A percentile compares a stretch with the other conserved stretches of the same genome.
Conservation (phyloP, 2,329 filamentous ascomycete species). For the Corinectria fuckeliana region DNA sequence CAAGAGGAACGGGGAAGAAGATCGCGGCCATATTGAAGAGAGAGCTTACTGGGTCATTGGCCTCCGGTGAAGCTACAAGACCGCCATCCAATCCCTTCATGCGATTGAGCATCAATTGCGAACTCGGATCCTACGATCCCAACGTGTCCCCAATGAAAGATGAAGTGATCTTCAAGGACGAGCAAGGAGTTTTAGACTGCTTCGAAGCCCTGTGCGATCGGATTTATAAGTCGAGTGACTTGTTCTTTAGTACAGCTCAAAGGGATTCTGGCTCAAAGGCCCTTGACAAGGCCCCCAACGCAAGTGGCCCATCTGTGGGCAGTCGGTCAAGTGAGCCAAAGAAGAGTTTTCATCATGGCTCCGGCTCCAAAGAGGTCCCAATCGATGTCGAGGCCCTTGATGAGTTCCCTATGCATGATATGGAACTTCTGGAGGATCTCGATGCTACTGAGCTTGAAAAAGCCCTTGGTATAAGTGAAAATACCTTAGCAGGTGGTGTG, state of each 20-base stretch:
- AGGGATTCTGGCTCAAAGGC: not conserved
- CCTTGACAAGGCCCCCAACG: not conserved
- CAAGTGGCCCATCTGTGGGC: not conserved
- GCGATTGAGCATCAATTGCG: constrained; percentile 67
- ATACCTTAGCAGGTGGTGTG: not conserved
- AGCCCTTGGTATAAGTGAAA: constrained; percentile 3
- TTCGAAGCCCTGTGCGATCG: constrained; percentile 54
- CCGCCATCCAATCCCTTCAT: constrained; percentile 63
- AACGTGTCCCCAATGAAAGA: constrained; percentile 77
- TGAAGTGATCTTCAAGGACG: constrained; percentile 71
- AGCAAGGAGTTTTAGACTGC: constrained; percentile 50
- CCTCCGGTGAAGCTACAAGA: constrained; percentile 31
- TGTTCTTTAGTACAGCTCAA: not conserved
- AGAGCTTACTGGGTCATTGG: constrained; percentile 48
- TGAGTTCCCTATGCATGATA: constrained; percentile 2
- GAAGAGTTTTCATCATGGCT: not conserved
- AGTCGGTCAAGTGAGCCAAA: not conserved
- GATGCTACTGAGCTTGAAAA: constrained; percentile 13
- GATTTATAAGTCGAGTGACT: constrained; percentile 42
- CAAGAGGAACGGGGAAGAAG: constrained; percentile 64
- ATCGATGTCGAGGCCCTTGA: not conserved
- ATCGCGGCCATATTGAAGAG: constrained; percentile 61
- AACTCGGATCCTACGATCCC: constrained; percentile 68
- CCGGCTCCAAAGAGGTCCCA: not conserved
- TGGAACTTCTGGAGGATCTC: constrained; percentile 20